Base-by-base conservation (phyloP, 2,329 filamentous ascomycete genomes). In the Aspergillus melleus region DNA sequence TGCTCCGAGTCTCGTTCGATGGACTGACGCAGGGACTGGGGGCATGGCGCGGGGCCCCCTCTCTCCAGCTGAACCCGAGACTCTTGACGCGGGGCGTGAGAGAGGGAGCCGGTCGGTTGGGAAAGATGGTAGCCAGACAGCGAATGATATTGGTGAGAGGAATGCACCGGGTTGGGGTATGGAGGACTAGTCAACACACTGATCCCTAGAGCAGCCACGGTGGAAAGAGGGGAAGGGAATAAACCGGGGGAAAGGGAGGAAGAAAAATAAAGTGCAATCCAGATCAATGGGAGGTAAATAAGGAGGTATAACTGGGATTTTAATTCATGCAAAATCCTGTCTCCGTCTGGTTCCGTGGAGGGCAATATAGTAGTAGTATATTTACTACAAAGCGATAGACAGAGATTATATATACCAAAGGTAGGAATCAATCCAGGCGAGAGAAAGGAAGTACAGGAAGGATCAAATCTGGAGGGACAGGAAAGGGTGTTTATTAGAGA, bases 171-270 rank as follows among this genome's bases (percentile, higher is more conserved):
- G 55, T 67, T 65, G 49, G 74, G 62, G 60, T 75, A 76, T 58
- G 74, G 66, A 57, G 72, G 62, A 52, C 54, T 62, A 61, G 68
- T 70, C 61, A 72, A 72, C 64, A 73, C 71, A 66, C 68, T 73
- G 65, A 74, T 71, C 62, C 72, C 74, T 60, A 78, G 68, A 62
- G 74, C 74, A 73, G 76, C 76, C 76, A 78, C 73, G 72, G 62
- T 77, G 75, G 69, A 65, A 52, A 62, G 44, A 54, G 50, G 54
- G 53, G 46, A 20, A 61, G 52, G 54, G 52, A 57, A 57, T 54
- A 59, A 54, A 39, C 32, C 53, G 51, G 57, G 55, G 51, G n/a
- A 3, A 39, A 54, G 32, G 12, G 22, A 47, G 9, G 16, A 16
- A 24, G 11, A 24, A 20, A 47, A 47, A 22, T 47, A 20, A 19